Percentiles rank a stretch among this genome's conserved stretches.
These are phyloP conservation scores for Cystobasidium tubakii DNA, from an alignment of 768 basidiomycete genomes.

Conservation along the genomic window DNA sequence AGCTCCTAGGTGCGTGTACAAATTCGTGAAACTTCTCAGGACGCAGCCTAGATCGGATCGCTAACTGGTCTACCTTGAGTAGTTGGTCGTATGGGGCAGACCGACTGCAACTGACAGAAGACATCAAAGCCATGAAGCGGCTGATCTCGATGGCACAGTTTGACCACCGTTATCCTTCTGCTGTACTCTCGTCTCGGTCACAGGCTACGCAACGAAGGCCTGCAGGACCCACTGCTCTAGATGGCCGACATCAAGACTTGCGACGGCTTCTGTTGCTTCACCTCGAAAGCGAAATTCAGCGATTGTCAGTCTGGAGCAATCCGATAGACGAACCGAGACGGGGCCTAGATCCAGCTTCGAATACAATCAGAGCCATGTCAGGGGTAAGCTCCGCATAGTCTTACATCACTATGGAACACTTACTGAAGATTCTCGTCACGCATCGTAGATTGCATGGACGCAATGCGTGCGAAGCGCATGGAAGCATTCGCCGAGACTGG, in stretches of 20 bases:
- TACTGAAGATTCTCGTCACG: too few relatives aligned
- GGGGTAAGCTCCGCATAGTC: constrained; percentile 39
- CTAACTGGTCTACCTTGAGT: background rate
- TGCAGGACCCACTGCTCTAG: constrained; percentile 48
- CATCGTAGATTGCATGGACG: constrained; percentile 60
- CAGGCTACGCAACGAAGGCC: constrained; percentile 3
- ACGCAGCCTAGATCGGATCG: background rate
- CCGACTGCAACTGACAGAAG: constrained; percentile 79
- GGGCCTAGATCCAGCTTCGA: constrained; percentile 55
- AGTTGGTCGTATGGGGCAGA: constrained; percentile 98
- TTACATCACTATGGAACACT: too few relatives aligned
- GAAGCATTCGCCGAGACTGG: constrained; percentile 75
- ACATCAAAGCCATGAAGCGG: constrained; percentile 78
- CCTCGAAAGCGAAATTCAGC: constrained; percentile 81
- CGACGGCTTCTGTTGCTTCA: constrained; percentile 73
- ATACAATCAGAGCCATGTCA: background rate
- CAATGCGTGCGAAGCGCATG: constrained; percentile 67
- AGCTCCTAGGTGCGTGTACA: constrained; percentile 69
- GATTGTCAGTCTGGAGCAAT: constrained; percentile 84
- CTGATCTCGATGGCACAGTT: constrained; percentile 70
- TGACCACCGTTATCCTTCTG: constrained; percentile 58
- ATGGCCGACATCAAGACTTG: constrained; percentile 57
- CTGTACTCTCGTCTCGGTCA: constrained; percentile 50
- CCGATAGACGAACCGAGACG: constrained; percentile 69
- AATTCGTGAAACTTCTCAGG: background rate